Base-by-base conservation (phyloP, 78 protist genomes). In the Dictyostelium brefeldianum region DNA sequence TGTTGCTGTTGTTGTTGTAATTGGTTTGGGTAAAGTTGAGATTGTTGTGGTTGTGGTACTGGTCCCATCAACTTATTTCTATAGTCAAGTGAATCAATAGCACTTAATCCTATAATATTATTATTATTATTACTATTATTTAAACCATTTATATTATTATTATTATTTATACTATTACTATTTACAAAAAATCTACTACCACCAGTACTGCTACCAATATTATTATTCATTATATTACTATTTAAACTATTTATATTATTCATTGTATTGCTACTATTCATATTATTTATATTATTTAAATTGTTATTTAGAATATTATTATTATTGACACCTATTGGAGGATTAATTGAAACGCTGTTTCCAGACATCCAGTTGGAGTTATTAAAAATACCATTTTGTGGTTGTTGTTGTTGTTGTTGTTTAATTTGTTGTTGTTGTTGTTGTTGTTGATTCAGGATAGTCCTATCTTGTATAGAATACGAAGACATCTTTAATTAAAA, bases 1-100 rank as follows among this genome's bases (percentile, higher is more conserved):
- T 77, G 82, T 74, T 74, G 54, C 29, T 54, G 80, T 47, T 46
- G 80, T 73, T 73, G 80, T n/a, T 73, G 80, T 73, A 73, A 73
- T n/a, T 20, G 70, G 14, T 62, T 62, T 62, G 14, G 70, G 2
- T 62, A 22, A 8, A 22, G 8, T 62, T 62, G 70, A 43, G 50
- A 29, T 43, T 29, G 50, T 73, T 73, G 80, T 47, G 43, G 80
- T 73, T 29, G 82, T 18, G 82, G 82, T 22, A 77, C 11, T 27
- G 43, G 43, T 0, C 82, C 65, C 36, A 77, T 53, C 25, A 74
- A n/a, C 27, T 77, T 77, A 53, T 29, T 77, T 27, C 82, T 27
- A 77, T 77, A 77, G 25, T 77, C 82, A 5, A 77, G 29, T 27
- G 59, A 50, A 51, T 77, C 82, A 27, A 77, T 77, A 43, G 80